Conservation (phyloP, 805 yeast genomes). For the Kuraishia molischiana region DNA sequence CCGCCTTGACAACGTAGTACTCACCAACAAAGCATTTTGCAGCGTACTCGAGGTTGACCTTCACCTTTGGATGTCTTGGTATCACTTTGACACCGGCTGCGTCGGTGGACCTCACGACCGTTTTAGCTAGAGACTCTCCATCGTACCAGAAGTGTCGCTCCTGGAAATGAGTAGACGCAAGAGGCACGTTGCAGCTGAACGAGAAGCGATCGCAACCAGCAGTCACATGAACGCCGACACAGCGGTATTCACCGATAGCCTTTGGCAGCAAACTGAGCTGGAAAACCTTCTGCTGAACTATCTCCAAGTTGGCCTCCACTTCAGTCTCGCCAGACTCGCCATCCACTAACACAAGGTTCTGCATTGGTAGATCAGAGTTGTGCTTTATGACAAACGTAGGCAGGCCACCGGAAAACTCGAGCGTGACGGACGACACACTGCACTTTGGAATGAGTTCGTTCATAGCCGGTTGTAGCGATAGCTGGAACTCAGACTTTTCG, state of each 20-base stretch:
- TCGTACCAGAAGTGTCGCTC: conserved; percentile 1
- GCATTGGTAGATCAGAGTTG: neutral
- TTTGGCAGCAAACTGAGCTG: conserved; percentile 12
- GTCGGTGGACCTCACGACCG: neutral
- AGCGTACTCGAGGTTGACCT: conserved; percentile 12
- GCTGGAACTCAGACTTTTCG: conserved; percentile 19
- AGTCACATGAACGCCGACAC: conserved; percentile 8
- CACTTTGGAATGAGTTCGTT: conserved; percentile 8
- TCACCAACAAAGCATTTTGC: conserved; percentile 23
- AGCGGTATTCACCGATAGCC: conserved; percentile 14
- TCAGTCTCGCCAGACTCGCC: too few species aligned
- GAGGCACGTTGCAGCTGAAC: conserved; percentile 7
- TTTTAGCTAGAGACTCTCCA: neutral
- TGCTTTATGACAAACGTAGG: neutral
- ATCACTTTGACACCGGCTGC: conserved; percentile 14
- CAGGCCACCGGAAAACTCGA: neutral
- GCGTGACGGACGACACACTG: neutral
- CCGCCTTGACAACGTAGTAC: conserved; percentile 12
- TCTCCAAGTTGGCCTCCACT: too few species aligned
- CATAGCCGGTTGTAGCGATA: conserved; percentile 17
- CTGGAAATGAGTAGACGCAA: conserved; percentile 1
- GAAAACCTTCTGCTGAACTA: conserved; percentile 11
- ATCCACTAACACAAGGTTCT: too few species aligned
- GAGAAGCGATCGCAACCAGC: conserved; percentile 4
- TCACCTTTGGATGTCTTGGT: conserved; percentile 28